Conservation (phyloP, 345 rosid genomes). For the Lumnitzera racemosa region DNA sequence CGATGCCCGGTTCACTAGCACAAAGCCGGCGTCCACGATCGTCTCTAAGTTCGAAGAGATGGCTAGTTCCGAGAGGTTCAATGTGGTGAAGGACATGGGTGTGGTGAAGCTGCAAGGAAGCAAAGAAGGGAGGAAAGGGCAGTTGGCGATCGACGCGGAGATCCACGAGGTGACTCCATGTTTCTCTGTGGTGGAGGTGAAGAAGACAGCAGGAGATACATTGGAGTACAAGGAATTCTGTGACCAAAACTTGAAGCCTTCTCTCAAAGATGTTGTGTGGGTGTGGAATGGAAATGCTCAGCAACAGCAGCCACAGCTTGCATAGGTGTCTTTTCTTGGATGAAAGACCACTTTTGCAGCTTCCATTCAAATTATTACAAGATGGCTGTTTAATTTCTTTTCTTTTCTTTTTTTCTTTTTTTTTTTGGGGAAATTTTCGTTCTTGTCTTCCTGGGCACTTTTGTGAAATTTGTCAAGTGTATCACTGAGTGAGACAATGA, state of each 20-base stretch:
- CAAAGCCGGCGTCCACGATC: slow-evolving; percentile 46
- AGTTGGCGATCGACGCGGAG: slow-evolving; percentile 60
- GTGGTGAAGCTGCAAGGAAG: slow-evolving; percentile 50
- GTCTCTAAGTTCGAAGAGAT: slow-evolving; percentile 70
- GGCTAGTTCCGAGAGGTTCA: slow-evolving; percentile 47
- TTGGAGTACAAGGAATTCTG: slow-evolving; percentile 63
- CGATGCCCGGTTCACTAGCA: slow-evolving; percentile 48
- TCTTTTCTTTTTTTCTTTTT: too few species aligned
- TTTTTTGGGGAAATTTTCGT: too few species aligned
- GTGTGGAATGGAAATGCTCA: slow-evolving; percentile 55
- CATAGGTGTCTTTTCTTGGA: not conserved
- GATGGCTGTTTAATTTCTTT: too few species aligned
- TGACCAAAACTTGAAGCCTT: slow-evolving; percentile 57
- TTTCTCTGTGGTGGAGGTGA: slow-evolving; percentile 66
- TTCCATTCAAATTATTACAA: too few species aligned
- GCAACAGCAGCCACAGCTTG: slow-evolving; percentile 3
- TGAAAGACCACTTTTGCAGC: too few species aligned
- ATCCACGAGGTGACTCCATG: slow-evolving; percentile 69
- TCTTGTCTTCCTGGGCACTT: too few species aligned
- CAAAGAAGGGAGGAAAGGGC: slow-evolving; percentile 80
- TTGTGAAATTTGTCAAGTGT: too few species aligned
- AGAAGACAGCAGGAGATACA: slow-evolving; percentile 71
- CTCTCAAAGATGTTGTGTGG: slow-evolving; percentile 87
- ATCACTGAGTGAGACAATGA: too few species aligned
- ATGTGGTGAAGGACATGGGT: slow-evolving; percentile 39